Evolutionary conservation across 2,329 filamentous ascomycete genomes (phyloP).

Genomic region (Erysiphe pulchra): DNA sequence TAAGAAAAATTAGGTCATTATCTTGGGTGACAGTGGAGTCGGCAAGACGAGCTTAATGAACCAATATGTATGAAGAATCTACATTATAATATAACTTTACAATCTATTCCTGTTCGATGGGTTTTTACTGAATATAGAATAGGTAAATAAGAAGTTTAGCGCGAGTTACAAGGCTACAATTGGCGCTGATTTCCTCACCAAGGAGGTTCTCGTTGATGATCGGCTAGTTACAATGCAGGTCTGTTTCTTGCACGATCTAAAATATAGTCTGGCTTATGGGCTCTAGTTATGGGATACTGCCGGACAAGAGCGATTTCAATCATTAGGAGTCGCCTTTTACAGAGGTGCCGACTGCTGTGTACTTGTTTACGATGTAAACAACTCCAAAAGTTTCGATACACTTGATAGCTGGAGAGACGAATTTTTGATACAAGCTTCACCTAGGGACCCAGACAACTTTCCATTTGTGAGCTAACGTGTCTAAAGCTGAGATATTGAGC

Average conservation of each 20-base stretch:
- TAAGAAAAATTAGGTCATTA: conserved; percentile 52
- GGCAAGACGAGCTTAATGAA: conserved; percentile 99
- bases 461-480: conserved; percentile 47
- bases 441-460: conserved; percentile 88
- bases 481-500: not conserved
- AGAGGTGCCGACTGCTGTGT: conserved; percentile 94
- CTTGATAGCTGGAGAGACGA: conserved; percentile 97
- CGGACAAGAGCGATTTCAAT: conserved; percentile 93
- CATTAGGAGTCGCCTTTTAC: conserved; percentile 91
- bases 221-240: conserved; percentile 97
- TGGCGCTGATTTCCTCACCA: conserved; percentile 92
- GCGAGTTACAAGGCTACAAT: conserved; percentile 99
- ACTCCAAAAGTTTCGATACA: conserved; percentile 95
- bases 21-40: conserved; percentile 94
- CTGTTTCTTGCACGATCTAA: conserved; percentile 8
- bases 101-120: no score
- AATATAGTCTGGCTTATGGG: conserved; percentile 15
- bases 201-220: conserved; percentile 93
- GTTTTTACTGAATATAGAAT: not conserved
- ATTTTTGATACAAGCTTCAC: conserved; percentile 90
- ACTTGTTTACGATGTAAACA: conserved; percentile 95
- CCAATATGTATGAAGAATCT: conserved; percentile 65
- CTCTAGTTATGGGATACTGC: conserved; percentile 86
- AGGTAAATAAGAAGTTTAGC: conserved; percentile 99
- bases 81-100: not conserved